Conservation (phyloP, 106 monocot species). For the Phalaenopsis aphrodite region DNA sequence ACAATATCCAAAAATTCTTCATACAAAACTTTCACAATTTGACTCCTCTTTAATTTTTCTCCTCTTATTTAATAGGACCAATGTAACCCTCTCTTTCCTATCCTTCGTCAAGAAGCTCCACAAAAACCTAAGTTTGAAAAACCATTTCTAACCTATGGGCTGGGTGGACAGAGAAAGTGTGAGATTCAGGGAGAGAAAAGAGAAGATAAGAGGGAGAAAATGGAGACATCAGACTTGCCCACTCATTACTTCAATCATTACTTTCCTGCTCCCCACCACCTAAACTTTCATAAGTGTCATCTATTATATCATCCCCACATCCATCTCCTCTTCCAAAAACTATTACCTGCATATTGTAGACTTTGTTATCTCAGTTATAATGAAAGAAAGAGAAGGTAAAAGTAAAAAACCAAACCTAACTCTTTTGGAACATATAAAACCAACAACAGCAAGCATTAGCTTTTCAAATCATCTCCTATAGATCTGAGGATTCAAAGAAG, state of each 20-base stretch:
- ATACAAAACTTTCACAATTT: too few species aligned
- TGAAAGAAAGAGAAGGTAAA: background rate
- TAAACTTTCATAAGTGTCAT: background rate
- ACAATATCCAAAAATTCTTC: too few species aligned
- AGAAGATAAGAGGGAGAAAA: background rate
- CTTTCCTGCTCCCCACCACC: conserved; percentile 1
- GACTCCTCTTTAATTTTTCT: too few species aligned
- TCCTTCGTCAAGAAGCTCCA: too few species aligned
- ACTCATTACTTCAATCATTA: conserved; percentile 2
- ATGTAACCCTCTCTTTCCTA: too few species aligned
- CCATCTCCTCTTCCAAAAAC: background rate
- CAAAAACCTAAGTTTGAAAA: too few species aligned
- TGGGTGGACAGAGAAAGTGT: too few species aligned
- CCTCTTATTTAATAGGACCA: too few species aligned
- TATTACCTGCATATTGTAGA: background rate
- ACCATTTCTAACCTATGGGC: too few species aligned
- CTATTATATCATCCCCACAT: background rate
- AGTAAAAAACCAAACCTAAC: background rate
- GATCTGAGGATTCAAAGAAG: too few species aligned
- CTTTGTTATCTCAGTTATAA: background rate
- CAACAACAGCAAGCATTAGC: background rate
- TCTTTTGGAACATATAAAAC: background rate
- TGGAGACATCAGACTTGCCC: background rate
- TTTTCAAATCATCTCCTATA: background rate
- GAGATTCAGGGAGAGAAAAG: background rate